Conservation (phyloP, 2,329 filamentous ascomycete species). For the Fusarium metavorans region DNA sequence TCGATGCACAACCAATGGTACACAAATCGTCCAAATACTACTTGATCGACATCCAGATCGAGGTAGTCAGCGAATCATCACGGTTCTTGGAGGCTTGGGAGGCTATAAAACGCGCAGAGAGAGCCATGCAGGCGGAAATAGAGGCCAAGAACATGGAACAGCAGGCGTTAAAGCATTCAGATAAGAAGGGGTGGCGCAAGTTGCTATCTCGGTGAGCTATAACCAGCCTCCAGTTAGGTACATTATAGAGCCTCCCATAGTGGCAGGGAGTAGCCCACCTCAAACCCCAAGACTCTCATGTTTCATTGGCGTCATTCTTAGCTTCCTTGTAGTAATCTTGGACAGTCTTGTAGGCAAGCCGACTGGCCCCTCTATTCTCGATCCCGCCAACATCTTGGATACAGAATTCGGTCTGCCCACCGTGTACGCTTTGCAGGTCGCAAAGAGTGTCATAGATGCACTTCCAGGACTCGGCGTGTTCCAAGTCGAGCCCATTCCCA, state of each 20-base stretch:
- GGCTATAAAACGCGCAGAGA: not conserved
- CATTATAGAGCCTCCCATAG: not conserved
- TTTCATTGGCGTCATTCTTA: not conserved
- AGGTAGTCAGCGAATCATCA: not conserved
- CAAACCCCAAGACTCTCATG: not conserved
- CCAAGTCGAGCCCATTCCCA: not conserved
- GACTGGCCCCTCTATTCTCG: not conserved
- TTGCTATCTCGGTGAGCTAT: not conserved
- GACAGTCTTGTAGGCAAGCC: not conserved
- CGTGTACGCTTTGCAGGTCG: not conserved
- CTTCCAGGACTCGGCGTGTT: not conserved
- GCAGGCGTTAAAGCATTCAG: not conserved
- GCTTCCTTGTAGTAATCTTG: not conserved
- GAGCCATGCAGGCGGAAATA: not conserved
- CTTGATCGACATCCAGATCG: slow-evolving; percentile 8
- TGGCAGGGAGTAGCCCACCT: not conserved
- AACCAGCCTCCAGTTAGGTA: not conserved
- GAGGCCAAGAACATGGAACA: not conserved
- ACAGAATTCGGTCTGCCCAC: not conserved
- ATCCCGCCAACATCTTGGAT: too few species aligned
- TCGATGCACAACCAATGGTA: slow-evolving; percentile 4
- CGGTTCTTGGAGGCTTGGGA: not conserved
- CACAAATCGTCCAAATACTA: slow-evolving; percentile 9
- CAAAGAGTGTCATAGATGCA: not conserved
- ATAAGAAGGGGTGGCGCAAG: not conserved